Evolutionary conservation across 2,329 filamentous ascomycete species (phyloP).

Genomic region (Zymoseptoria ardabiliae): DNA sequence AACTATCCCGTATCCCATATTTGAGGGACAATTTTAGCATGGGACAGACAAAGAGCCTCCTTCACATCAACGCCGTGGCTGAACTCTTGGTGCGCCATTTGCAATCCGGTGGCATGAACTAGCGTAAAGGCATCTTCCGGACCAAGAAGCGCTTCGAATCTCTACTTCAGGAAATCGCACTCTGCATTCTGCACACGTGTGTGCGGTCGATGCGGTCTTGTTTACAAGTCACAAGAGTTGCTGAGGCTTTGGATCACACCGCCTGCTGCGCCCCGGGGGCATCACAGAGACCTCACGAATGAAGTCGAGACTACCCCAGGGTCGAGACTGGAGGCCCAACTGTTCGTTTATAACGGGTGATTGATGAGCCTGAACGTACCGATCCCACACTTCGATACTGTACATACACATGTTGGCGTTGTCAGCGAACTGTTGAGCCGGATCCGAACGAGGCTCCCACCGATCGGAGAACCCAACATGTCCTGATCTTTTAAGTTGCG

Average conservation of each 20-base stretch:
- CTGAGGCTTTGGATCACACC: background rate
- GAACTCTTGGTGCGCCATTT: background rate
- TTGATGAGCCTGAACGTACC: background rate
- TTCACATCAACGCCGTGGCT: background rate
- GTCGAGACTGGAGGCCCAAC: background rate
- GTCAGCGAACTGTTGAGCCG: background rate
- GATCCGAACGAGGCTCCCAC: background rate
- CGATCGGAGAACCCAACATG: background rate
- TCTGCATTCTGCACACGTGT: background rate
- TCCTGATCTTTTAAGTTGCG: background rate
- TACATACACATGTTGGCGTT: background rate
- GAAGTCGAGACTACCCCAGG: background rate
- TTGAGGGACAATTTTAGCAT: no score
- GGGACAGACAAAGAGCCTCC: background rate
- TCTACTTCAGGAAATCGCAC: background rate
- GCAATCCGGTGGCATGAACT: background rate
- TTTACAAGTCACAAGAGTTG: background rate
- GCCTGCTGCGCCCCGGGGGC: no score
- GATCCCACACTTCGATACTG: background rate
- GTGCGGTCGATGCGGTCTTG: background rate
- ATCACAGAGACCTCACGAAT: background rate
- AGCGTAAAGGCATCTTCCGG: background rate
- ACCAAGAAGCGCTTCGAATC: background rate
- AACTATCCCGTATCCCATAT: no score
- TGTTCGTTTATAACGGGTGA: background rate